A percentile compares a stretch with the other conserved stretches of the same genome.
Evolutionary conservation across 1,139 yeast genomes (phyloP).

Genomic region (Hyphopichia pseudoburtonii): DNA sequence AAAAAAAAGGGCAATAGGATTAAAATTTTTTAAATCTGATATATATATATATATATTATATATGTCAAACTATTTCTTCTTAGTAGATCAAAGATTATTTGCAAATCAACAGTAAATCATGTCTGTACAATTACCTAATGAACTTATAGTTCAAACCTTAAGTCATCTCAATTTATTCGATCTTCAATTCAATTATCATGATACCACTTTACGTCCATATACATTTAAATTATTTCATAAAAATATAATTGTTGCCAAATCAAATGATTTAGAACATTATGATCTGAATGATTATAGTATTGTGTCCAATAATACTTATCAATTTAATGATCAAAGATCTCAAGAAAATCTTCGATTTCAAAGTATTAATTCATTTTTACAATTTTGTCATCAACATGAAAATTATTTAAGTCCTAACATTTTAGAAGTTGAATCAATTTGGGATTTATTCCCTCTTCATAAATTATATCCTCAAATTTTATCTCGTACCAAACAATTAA

Average conservation of each 20-base stretch:
- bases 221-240: background rate
- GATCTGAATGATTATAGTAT: background rate
- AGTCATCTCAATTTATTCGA: background rate
- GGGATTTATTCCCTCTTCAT: conserved; percentile 4
- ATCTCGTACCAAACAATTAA: background rate
- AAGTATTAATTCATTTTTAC: conserved; percentile 1
- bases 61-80: no score
- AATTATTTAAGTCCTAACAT: background rate
- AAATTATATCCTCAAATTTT: conserved; percentile 3
- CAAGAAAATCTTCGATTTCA: conserved; percentile 1
- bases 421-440: conserved; percentile 4
- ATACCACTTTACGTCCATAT: conserved; percentile 1
- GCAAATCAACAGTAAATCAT: no score
- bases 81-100: no score
- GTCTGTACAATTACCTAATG: conserved; percentile 4
- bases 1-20: no score
- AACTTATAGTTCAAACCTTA: conserved; percentile 1
- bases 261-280: background rate
- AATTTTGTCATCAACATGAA: conserved; percentile 1
- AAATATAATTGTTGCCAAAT: conserved; percentile 1
- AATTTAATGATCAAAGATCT: conserved; percentile 1
- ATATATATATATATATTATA: no score
- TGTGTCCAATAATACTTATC: background rate
- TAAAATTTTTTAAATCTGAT: no score
- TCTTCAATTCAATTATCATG: conserved; percentile 1